These are phyloP conservation scores for Capsella bursapastoris DNA, from an alignment of 345 rosid genomes.

Conservation along the genomic window DNA sequence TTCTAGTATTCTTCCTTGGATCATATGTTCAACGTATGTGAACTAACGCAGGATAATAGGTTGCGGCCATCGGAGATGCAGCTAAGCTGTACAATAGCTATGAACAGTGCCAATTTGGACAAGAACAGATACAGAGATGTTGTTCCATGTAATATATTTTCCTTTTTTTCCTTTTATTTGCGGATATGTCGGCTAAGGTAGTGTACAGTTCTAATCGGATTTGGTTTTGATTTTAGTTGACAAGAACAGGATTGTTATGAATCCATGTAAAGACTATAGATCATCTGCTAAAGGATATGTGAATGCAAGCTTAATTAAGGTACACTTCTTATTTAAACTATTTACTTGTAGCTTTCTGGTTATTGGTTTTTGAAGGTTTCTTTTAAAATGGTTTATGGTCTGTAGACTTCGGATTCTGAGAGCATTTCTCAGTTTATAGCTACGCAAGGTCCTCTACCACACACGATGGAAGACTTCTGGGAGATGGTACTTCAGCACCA, in stretches of 20 bases:
- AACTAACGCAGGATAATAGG: slow-evolving; percentile 54
- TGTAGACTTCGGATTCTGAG: slow-evolving; percentile 71
- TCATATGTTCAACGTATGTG: background rate
- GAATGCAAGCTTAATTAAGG: slow-evolving; percentile 84
- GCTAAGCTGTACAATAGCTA: slow-evolving; percentile 60
- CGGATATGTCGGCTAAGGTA: background rate
- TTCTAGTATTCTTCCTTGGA: too few species aligned
- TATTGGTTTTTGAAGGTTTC: background rate
- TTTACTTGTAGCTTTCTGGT: too few species aligned
- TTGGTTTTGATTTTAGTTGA: slow-evolving; percentile 59
- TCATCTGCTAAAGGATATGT: slow-evolving; percentile 73
- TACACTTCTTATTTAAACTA: slow-evolving; percentile 25
- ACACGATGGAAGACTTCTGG: slow-evolving; percentile 92
- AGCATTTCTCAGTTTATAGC: slow-evolving; percentile 77
- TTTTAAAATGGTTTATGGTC: slow-evolving; percentile 19
- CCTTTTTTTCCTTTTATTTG: background rate
- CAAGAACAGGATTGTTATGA: slow-evolving; percentile 68
- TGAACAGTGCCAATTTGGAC: slow-evolving; percentile 55
- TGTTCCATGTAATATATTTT: slow-evolving; percentile 61
- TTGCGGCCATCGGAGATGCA: slow-evolving; percentile 56
- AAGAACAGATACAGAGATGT: slow-evolving; percentile 80
- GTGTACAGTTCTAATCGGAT: background rate
- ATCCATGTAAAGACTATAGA: slow-evolving; percentile 68
- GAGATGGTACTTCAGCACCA: slow-evolving; percentile 82
- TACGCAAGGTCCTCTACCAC: slow-evolving; percentile 84